phyloP scores from a whole-genome alignment of 1,139 yeast genomes.

The Candida smagusa region DNA sequence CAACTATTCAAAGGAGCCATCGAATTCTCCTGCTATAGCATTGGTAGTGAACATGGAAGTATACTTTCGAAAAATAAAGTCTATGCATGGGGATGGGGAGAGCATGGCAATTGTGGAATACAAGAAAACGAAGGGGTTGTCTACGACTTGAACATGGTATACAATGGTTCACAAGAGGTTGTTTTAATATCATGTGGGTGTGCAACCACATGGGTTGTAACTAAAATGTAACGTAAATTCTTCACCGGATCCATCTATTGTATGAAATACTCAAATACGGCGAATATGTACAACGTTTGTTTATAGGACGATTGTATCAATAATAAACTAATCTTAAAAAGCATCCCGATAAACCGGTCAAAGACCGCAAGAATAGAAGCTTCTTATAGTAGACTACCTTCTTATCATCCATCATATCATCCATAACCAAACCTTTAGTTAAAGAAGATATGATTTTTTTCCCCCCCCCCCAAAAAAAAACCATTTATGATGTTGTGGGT shows the following conservation, averaged over 20 bases:
- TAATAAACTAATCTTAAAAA: slow-evolving; percentile 9
- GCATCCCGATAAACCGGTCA: background rate
- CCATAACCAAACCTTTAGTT: slow-evolving; percentile 6
- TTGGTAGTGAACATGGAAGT: slow-evolving; percentile 90
- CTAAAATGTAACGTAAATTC: slow-evolving; percentile 71
- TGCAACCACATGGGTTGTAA: slow-evolving; percentile 43
- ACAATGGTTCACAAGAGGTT: slow-evolving; percentile 21
- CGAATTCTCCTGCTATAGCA: slow-evolving; percentile 23
- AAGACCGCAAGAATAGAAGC: slow-evolving; percentile 5
- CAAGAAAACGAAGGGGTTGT: slow-evolving; percentile 27
- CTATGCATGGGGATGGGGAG: slow-evolving; percentile 97
- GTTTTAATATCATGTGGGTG: slow-evolving; percentile 39
- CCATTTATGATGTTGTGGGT: too few species aligned
- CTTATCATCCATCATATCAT: slow-evolving; percentile 11
- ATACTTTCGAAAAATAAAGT: slow-evolving; percentile 34
- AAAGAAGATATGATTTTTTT: too few species aligned
- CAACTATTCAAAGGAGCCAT: slow-evolving; percentile 45
- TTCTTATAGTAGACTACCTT: slow-evolving; percentile 11
- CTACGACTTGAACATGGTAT: slow-evolving; percentile 39
- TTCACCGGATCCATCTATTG: slow-evolving; percentile 73
- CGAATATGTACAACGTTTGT: slow-evolving; percentile 74
- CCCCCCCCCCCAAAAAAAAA: too few species aligned
- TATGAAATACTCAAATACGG: slow-evolving; percentile 60
- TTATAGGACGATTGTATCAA: slow-evolving; percentile 68
- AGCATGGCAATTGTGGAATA: slow-evolving; percentile 91